phyloP scores from a whole-genome alignment of 2,329 filamentous ascomycete genomes.

The Fusarium sp. region DNA sequence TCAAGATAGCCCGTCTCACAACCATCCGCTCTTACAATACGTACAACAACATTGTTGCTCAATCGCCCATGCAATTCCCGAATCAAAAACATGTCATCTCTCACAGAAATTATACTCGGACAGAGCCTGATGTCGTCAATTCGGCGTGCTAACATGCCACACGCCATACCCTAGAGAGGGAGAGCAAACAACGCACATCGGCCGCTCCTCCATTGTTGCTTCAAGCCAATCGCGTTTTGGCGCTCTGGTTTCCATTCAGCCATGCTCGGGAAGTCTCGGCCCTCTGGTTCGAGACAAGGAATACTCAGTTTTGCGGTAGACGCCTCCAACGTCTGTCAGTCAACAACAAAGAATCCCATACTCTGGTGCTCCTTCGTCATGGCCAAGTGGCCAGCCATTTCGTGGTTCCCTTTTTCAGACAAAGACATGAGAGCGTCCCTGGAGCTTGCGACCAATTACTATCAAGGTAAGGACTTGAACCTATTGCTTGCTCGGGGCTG shows the following conservation, averaged over 20 bases:
- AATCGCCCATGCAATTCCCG: not conserved
- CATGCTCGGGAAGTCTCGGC: not conserved
- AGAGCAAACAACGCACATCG: not conserved
- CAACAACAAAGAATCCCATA: not conserved
- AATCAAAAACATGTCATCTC: not conserved
- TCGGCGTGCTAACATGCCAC: not conserved
- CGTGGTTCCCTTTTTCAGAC: not conserved
- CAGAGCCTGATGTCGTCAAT: not conserved
- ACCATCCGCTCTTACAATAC: not conserved
- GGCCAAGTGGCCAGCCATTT: not conserved
- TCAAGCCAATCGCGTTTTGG: not conserved
- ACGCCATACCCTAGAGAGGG: not conserved
- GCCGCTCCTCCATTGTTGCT: not conserved
- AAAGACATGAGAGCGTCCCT: not conserved
- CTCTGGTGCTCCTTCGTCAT: not conserved
- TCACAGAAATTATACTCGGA: not conserved
- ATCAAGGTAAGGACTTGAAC: not conserved
- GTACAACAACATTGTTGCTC: not conserved
- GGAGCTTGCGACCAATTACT: not conserved
- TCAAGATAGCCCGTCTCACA: not conserved
- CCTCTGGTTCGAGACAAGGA: not conserved
- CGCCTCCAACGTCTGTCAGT: not conserved
- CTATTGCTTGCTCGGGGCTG: not conserved
- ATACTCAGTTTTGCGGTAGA: not conserved
- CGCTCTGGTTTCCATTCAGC: not conserved